Base-by-base conservation (phyloP, 2,329 filamentous ascomycete species). In the Colletotrichum sp. region DNA sequence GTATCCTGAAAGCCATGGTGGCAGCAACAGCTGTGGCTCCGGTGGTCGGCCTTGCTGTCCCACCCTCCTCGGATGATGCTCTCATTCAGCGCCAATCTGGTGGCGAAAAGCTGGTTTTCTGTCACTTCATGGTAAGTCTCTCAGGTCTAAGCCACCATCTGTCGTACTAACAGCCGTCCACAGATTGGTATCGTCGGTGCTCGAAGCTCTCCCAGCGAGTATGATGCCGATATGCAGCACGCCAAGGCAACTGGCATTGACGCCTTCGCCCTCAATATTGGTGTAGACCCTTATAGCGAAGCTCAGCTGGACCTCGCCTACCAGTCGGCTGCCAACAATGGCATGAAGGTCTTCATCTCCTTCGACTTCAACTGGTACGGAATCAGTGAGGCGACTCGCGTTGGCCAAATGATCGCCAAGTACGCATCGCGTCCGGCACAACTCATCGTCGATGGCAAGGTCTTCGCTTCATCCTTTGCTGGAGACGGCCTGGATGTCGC, bases 291-390 rank as follows among this genome's bases (percentile, higher is more conserved):
- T 8, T 85, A 83, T 69, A 86, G 83, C 2, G 85, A 87, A 65
- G 76, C 82, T n/a, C 87, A 89, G 77, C 84, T 90, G 5, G 80
- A 77, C 2, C 84, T 82, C 36, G 88, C 88, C 1, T 90, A 89
- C 73, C 80, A 85, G n/a, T 87, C 87, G 1, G 87, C 88, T 5
- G 82, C 84, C 12, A 81, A 81, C 9, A 84, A 84, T 33, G 82
- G 81, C 61, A 88, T 90, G 83, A 88, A 89, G 69, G 86, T 89
- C 16, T 89, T 90, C 69, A 85, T 90, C 75, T 90, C 88, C 2
- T 90, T 90, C 74, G 89, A 90, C 80, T 90, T 89, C 78, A 88
- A 88, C 81, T 86, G 86, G 84, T 87, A 83, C 80, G 77, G 78
- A 12, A 66, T 71, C 8, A 72, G 77, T 13, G 79, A 87, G 55